These are phyloP conservation scores for Pleurotus ostreatus DNA, from an alignment of 768 basidiomycete species.

Conservation along the genomic window DNA sequence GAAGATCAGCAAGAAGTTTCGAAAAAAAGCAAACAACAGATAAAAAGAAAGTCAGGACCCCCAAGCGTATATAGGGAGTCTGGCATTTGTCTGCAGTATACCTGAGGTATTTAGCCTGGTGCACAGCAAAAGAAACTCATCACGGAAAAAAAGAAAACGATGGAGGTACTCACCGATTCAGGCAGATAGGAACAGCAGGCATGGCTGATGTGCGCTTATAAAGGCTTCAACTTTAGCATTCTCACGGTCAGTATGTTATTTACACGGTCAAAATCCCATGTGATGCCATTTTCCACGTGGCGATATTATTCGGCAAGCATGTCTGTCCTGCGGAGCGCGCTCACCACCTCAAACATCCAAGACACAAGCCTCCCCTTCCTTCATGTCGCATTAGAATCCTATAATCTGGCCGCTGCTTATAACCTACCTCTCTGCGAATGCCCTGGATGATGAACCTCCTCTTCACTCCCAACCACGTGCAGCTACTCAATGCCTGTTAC, in stretches of 20 bases:
- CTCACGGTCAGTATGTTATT: neutral
- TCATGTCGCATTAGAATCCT: neutral
- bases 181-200: too few species aligned
- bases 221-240: too few species aligned
- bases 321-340: too few species aligned
- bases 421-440: neutral
- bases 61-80: slow-evolving; percentile 49
- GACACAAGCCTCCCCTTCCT: slow-evolving; percentile 3
- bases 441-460: slow-evolving; percentile 52
- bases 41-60: slow-evolving; percentile 37
- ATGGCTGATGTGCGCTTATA: too few species aligned
- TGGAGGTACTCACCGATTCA: slow-evolving; percentile 17
- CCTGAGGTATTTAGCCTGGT: slow-evolving; percentile 49
- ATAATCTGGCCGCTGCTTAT: slow-evolving; percentile 14
- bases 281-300: neutral
- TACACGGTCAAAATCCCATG: neutral
- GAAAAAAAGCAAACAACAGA: neutral
- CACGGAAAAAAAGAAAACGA: slow-evolving; percentile 19
- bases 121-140: slow-evolving; percentile 51
- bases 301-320: slow-evolving; percentile 1
- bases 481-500: slow-evolving; percentile 82
- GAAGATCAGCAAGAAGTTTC: neutral
- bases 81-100: slow-evolving; percentile 43
- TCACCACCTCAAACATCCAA: neutral
- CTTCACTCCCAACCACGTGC: slow-evolving; percentile 82